Evolutionary conservation across 176 grass and related monocot genomes (phyloP), one percentile per base, ranked within the genome.

Genomic region (Cenchrus americanus): DNA sequence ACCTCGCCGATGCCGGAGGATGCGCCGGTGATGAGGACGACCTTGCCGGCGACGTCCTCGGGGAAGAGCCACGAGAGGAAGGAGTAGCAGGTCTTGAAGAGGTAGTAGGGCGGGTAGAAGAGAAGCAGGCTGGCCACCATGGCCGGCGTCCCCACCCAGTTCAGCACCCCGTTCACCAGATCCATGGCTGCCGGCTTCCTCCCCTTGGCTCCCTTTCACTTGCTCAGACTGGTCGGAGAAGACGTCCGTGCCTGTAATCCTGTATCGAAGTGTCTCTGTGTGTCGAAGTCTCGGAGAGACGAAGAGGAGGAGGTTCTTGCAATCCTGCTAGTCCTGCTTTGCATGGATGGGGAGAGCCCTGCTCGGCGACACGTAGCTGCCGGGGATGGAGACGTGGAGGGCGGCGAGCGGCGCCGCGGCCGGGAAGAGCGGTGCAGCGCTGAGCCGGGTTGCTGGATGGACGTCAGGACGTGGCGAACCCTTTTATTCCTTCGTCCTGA

Each of bases 1-100:
- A 87, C 94, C 91, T 94, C 91, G 66, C 94, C 91, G 83, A 97
- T 89, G 87, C 94, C 89, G 64, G 94, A 97, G 19, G 94, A 97
- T 1, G 94, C 87, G 53, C 94, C 94, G 40, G 94, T 97, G 84
- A 97, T 88, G 78, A 97, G 89, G 26, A 97, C 91, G 64, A 92
- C 94, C 89, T 97, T 97, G 61, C 87, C 57, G 14, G 76, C 14
- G 82, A 97, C 57, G 82, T 97, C 86, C 68, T 94, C 94, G 0
- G 90, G 83, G 83, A 93, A 91, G 71, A 90, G 53, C 69, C 80
- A 93, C 7, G 91, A 96, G 41, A 93, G 76, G 82, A 91, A 78
- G 24, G 86, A 93, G 73, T 80, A 76, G 77, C 76, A 88, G 17
- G 82, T 76, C 51, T 68, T 92, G 88, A 84, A 93, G 83, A 93